Evolutionary conservation across 2,329 filamentous ascomycete genomes (phyloP), one percentile per base, ranked within the genome.

Genomic region (Aspergillus transmontanensis): DNA sequence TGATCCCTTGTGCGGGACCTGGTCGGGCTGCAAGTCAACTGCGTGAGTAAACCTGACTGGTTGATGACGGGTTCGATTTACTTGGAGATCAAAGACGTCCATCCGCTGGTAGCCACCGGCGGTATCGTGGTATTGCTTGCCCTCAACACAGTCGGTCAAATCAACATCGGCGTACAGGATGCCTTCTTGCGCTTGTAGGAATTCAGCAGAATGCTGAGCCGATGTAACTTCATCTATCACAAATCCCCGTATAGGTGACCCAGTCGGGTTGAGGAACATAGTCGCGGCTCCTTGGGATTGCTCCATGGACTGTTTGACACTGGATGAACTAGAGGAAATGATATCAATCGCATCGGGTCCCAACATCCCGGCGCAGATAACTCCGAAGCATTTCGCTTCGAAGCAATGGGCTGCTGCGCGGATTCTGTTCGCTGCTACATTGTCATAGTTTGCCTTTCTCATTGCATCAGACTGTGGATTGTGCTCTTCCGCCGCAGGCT

Each of bases 61-160:
- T 16, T 59, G 26, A 23, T n/a, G 76, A 64, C 28, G 72, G 68
- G 69, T 75, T 1, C 83, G 72, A 64, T 84, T 75, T 0, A 87
- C 81, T 36, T 78, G 82, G 10, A 86, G 58, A 34, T 84, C 76
- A 66, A 87, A 87, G 1, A 87, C 75, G 69, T 87, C 84, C 3
- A 84, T 70, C 2, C 85, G 73, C 69, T 87, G 85, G 71, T 87
- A 86, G 0, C 83, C 83, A 0, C 84, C 85, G 1, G 83, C 83
- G 2, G 85, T 78, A 71, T 87, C 85, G 63, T 86, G 85, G 64
- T 83, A 86, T 69, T 86, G 85, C 66, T 87, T 87, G 0, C 82
- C 82, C 65, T 87, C 85, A 0, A 87, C 73, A 45, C 83, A 85
- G 4, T 81, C 76, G 0, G 77, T 75, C 5, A 86, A 63, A 67